Percentiles rank a stretch among this genome's conserved stretches.
Evolutionary conservation across 371 early-diverging fungal species (phyloP).

Genomic region (Mortierella sp.): DNA sequence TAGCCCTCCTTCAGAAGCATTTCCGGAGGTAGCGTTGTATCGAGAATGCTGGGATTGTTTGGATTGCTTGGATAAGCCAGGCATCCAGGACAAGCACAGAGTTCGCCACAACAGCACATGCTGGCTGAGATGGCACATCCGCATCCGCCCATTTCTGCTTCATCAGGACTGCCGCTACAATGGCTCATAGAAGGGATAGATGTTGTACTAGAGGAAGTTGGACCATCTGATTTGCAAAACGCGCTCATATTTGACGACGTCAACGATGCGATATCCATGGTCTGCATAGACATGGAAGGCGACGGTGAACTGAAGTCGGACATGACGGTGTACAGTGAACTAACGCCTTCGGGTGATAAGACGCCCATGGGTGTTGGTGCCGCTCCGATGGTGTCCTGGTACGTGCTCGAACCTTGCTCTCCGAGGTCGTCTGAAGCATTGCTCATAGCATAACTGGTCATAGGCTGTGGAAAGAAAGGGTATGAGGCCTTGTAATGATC

Average conservation of each 20-base stretch:
- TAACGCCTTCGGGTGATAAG: constrained; percentile 11
- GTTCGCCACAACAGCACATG: constrained; percentile 54
- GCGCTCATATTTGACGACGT: constrained; percentile 8
- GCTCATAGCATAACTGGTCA: constrained; percentile 22
- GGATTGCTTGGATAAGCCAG: constrained; percentile 52
- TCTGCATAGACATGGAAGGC: constrained; percentile 4
- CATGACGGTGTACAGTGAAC: constrained; percentile 4
- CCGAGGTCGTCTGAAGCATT: constrained; percentile 34
- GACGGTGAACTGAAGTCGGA: constrained; percentile 7
- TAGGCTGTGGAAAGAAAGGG: constrained; percentile 17
- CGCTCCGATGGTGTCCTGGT: neutral
- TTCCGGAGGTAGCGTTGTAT: neutral
- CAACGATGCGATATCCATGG: constrained; percentile 1
- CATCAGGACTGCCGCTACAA: neutral
- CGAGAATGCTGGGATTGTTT: constrained; percentile 14
- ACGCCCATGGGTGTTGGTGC: constrained; percentile 1
- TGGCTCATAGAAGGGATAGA: constrained; percentile 1
- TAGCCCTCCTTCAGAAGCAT: neutral
- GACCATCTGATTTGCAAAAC: constrained; percentile 17
- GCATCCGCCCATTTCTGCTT: constrained; percentile 18
- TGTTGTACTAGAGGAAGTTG: neutral
- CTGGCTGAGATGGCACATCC: constrained; percentile 45
- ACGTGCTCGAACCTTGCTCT: constrained; percentile 4
- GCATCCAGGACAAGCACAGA: constrained; percentile 54
- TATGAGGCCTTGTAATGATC: constrained; percentile 28